These are phyloP conservation scores for Corinectria fuckeliana DNA, from an alignment of 2,329 filamentous ascomycete genomes.

Conservation along the genomic window DNA sequence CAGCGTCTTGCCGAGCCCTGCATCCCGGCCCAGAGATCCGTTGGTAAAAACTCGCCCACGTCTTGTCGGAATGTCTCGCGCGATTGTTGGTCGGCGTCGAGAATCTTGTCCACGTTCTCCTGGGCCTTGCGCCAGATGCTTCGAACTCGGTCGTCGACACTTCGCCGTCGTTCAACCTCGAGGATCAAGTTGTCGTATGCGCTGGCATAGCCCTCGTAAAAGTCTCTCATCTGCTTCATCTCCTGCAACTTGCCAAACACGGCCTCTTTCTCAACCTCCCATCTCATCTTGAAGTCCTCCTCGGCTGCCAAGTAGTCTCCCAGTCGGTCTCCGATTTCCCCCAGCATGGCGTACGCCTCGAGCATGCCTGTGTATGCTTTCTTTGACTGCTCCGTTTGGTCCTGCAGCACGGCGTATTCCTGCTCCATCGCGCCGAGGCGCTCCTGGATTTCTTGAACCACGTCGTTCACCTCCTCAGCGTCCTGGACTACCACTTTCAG, in stretches of 20 bases:
- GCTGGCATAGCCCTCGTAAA: slow-evolving; percentile 85
- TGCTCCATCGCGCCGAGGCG: slow-evolving; percentile 79
- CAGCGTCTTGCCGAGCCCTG: slow-evolving; percentile 62
- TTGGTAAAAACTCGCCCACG: slow-evolving; percentile 84
- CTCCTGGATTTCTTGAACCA: slow-evolving; percentile 74
- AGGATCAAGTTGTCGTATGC: slow-evolving; percentile 86
- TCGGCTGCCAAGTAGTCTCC: slow-evolving; percentile 70
- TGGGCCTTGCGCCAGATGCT: slow-evolving; percentile 79
- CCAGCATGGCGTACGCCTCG: slow-evolving; percentile 69
- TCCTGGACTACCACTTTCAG: slow-evolving; percentile 79
- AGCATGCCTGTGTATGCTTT: slow-evolving; percentile 64
- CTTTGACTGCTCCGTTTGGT: slow-evolving; percentile 61
- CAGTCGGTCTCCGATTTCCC: slow-evolving; percentile 70
- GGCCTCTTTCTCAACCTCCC: slow-evolving; percentile 75
- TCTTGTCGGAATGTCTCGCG: slow-evolving; percentile 81
- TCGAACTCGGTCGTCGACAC: slow-evolving; percentile 76
- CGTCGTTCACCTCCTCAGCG: slow-evolving; percentile 69
- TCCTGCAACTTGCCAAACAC: slow-evolving; percentile 75
- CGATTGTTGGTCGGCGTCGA: slow-evolving; percentile 73
- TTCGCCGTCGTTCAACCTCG: slow-evolving; percentile 78
- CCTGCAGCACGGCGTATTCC: slow-evolving; percentile 67
- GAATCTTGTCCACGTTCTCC: slow-evolving; percentile 76
- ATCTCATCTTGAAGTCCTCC: slow-evolving; percentile 68
- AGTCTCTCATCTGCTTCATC: slow-evolving; percentile 76
- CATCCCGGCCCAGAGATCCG: slow-evolving; percentile 85